Percentiles rank a stretch among this genome's conserved stretches.
Conservation (phyloP, 2,329 filamentous ascomycete genomes). For the Fusarium decemcellulare region DNA sequence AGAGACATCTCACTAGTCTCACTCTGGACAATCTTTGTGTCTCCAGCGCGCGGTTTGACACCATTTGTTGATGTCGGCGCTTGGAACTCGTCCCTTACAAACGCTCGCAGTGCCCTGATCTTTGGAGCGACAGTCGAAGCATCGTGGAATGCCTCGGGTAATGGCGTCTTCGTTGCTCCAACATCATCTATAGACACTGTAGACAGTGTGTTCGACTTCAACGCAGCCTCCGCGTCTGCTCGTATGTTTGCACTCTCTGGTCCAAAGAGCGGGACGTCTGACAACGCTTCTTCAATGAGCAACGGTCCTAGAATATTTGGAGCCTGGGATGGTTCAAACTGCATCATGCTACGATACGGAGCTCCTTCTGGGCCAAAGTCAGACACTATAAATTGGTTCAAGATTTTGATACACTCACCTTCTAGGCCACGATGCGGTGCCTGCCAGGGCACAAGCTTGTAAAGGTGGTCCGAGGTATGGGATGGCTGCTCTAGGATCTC, state of each 20-base stretch:
- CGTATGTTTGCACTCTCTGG: slow-evolving; percentile 61
- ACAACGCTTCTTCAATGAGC: slow-evolving; percentile 66
- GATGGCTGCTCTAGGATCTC: slow-evolving; percentile 75
- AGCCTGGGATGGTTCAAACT: slow-evolving; percentile 69
- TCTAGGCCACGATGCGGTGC: slow-evolving; percentile 70
- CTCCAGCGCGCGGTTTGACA: slow-evolving; percentile 42
- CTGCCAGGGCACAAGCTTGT: slow-evolving; percentile 73
- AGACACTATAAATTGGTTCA: slow-evolving; percentile 19
- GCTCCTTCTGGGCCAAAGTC: slow-evolving; percentile 58
- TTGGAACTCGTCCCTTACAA: slow-evolving; percentile 50
- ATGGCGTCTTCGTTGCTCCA: slow-evolving; percentile 50
- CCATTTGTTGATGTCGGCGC: slow-evolving; percentile 40
- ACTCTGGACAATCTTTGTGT: slow-evolving; percentile 48
- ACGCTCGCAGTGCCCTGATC: slow-evolving; percentile 61
- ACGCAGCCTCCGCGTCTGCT: slow-evolving; percentile 57
- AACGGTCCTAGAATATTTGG: slow-evolving; percentile 68
- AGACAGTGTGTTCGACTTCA: slow-evolving; percentile 53
- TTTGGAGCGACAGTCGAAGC: slow-evolving; percentile 64
- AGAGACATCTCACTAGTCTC: slow-evolving; percentile 55
- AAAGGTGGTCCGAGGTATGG: slow-evolving; percentile 69
- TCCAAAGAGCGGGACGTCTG: slow-evolving; percentile 71
- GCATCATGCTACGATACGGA: slow-evolving; percentile 69
- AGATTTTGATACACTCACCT: slow-evolving; percentile 53
- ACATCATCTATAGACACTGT: slow-evolving; percentile 55
- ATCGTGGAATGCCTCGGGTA: slow-evolving; percentile 59